A percentile compares a stretch with the other conserved stretches of the same genome.
Evolutionary conservation across 495 filamentous ascomycete genomes (phyloP).

Genomic region (Aspergillus heteromorphus): DNA sequence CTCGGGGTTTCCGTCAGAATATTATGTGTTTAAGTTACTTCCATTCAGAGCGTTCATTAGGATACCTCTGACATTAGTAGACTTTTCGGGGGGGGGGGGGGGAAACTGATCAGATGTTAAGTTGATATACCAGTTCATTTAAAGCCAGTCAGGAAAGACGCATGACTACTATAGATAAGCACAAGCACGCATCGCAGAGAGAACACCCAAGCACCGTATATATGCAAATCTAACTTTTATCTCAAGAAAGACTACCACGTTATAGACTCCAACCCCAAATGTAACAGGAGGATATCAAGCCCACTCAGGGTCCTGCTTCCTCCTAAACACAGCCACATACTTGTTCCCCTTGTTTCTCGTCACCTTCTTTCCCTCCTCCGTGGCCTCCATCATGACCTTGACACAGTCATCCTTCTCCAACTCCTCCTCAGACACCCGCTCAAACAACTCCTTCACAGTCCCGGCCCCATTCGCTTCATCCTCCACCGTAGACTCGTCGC

Average conservation of each 20-base stretch:
- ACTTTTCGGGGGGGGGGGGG: no score
- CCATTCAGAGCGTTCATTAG: no score
- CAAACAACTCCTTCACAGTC: conserved; percentile 47
- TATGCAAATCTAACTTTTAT: background rate
- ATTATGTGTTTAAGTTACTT: no score
- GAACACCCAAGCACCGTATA: background rate
- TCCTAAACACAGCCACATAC: conserved; percentile 78
- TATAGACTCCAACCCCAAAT: background rate
- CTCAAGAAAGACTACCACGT: background rate
- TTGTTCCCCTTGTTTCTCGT: conserved; percentile 82
- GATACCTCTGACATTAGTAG: background rate
- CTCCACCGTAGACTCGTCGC: conserved; percentile 26
- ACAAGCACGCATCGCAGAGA: background rate
- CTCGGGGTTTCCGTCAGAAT: no score
- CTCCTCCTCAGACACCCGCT: conserved; percentile 54
- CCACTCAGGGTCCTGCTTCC: conserved; percentile 77
- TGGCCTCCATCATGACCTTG: conserved; percentile 73
- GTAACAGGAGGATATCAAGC: conserved; percentile 11
- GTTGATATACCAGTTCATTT: no score
- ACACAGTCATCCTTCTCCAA: conserved; percentile 72
- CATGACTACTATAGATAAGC: background rate
- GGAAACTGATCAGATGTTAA: no score
- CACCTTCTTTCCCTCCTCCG: conserved; percentile 97
- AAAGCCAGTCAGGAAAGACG: background rate
- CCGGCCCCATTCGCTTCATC: conserved; percentile 19